Conservation (phyloP, 495 filamentous ascomycete species). For the Pseudoneurospora amorphoporcata region DNA sequence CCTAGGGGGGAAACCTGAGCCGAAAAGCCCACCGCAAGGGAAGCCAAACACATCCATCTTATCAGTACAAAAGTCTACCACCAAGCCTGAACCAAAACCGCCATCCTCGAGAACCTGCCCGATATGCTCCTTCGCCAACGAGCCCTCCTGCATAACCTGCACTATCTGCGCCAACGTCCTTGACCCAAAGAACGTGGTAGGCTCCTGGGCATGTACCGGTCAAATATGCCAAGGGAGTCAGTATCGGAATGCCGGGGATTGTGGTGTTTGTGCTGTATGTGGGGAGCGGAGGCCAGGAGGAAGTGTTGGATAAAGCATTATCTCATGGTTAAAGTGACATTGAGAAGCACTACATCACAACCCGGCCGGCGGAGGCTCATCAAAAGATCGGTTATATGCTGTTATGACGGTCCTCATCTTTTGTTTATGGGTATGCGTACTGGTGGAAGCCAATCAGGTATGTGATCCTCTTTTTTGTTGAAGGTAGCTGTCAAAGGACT, state of each 20-base stretch:
- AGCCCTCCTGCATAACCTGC: conserved; percentile 41
- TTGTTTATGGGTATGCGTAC: not conserved
- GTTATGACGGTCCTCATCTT: no score
- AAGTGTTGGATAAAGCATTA: not conserved
- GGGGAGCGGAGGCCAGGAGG: conserved; percentile 28
- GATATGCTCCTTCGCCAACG: conserved; percentile 55
- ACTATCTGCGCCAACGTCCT: conserved; percentile 57
- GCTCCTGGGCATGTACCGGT: conserved; percentile 52
- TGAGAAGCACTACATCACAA: no score
- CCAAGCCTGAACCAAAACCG: not conserved
- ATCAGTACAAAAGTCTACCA: not conserved
- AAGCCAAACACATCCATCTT: not conserved
- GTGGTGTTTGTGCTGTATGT: conserved; percentile 56
- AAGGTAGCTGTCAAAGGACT: not conserved
- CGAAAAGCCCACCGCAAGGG: not conserved
- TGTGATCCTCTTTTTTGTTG: not conserved
- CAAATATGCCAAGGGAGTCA: conserved; percentile 36
- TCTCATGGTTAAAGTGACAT: not conserved
- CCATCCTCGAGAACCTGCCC: conserved; percentile 31
- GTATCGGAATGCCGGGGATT: conserved; percentile 57
- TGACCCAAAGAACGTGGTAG: conserved; percentile 33
- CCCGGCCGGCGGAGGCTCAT: not conserved
- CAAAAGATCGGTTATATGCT: no score
- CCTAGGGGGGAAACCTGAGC: not conserved
- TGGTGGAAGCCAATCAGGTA: not conserved